Percentiles rank a stretch among this genome's conserved stretches.
These are phyloP conservation scores for Sphagnum tenellum DNA, from an alignment of 225 moss, liverwort and hornwort species.

Conservation along the genomic window DNA sequence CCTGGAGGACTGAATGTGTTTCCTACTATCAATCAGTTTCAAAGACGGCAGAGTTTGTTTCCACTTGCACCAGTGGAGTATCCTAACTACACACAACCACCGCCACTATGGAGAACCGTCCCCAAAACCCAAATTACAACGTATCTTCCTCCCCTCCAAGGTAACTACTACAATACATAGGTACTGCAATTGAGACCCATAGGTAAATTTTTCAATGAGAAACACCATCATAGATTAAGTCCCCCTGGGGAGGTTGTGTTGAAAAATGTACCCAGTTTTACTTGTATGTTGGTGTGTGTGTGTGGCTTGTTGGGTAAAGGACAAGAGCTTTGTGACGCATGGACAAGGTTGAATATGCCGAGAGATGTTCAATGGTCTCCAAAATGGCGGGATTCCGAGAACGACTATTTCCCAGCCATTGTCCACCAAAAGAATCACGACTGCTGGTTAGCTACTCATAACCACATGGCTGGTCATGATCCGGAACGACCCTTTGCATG, in stretches of 20 bases:
- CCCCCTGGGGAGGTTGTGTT: no score
- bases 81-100: conserved; percentile 22
- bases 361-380: conserved; percentile 24
- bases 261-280: no score
- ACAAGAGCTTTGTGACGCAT: conserved; percentile 39
- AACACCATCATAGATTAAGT: no score
- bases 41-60: conserved; percentile 6
- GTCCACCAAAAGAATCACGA: not conserved
- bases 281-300: no score
- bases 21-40: no score
- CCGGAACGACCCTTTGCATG: conserved; percentile 18
- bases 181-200: no score
- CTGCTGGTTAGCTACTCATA: conserved; percentile 2
- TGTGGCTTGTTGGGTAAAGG: not conserved
- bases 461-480: not conserved
- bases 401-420: conserved; percentile 10
- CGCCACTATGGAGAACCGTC: conserved; percentile 26
- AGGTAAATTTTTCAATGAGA: no score
- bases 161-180: not conserved
- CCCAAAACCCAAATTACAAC: conserved; percentile 13
- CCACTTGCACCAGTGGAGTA: conserved; percentile 19
- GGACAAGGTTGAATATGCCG: conserved; percentile 18
- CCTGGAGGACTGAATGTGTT: no score
- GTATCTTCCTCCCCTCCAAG: conserved; percentile 14
- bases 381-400: conserved; percentile 4